A percentile compares a stretch with the other conserved stretches of the same genome.
These are phyloP conservation scores for Desmodesmus armatus DNA, from an alignment of 139 green algal species.

Conservation along the genomic window DNA sequence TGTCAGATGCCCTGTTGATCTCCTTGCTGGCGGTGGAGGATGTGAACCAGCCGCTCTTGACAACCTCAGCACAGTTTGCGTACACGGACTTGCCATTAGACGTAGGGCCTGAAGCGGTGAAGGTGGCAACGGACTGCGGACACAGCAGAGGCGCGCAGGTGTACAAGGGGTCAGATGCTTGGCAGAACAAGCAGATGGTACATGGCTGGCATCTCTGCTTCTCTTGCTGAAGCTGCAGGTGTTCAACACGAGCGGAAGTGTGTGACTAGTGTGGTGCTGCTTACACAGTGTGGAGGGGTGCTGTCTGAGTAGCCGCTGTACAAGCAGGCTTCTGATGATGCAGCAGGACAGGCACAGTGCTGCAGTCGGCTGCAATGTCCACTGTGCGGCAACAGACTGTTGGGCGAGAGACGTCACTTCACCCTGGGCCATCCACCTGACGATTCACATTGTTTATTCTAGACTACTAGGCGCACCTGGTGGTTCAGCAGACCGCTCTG, in stretches of 20 bases:
- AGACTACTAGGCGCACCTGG: not conserved
- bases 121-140: not conserved
- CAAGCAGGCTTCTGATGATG: not conserved
- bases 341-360: not conserved
- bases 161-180: no score
- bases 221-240: no score
- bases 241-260: no score
- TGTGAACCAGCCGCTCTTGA: not conserved
- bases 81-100: not conserved
- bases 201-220: no score
- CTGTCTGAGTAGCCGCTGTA: not conserved
- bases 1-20: no score
- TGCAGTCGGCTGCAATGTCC: not conserved
- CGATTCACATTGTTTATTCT: not conserved
- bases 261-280: no score
- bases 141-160: not conserved
- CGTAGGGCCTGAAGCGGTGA: not conserved
- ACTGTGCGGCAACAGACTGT: not conserved
- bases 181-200: not conserved
- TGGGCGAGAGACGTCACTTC: not conserved
- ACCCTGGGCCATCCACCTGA: not conserved
- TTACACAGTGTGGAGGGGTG: not conserved
- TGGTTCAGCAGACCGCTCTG: constrained; percentile 17
- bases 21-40: no score
- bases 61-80: not conserved